These are phyloP conservation scores for Suillus bovinus DNA, from an alignment of 768 basidiomycete species.

Conservation along the genomic window DNA sequence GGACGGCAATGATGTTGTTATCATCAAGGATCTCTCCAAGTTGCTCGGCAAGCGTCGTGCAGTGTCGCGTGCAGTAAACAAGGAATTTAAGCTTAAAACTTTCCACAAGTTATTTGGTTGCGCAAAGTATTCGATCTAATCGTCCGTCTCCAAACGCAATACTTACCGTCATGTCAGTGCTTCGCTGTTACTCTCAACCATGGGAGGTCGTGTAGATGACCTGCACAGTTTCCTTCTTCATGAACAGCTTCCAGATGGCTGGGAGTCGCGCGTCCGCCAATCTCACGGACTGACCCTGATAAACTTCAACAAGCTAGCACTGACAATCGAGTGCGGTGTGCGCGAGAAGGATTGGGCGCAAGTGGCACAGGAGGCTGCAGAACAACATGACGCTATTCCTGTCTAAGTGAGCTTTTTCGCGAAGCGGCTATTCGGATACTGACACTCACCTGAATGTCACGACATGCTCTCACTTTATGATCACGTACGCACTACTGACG, in stretches of 20 bases:
- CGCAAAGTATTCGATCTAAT: not conserved
- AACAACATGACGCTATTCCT: not conserved
- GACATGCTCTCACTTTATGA: not conserved
- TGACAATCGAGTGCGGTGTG: not conserved
- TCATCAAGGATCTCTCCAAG: not conserved
- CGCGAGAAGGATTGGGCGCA: slow-evolving; percentile 1
- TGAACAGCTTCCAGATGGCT: not conserved
- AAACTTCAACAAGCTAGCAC: not conserved
- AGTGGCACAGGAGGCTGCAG: not conserved
- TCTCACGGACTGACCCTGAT: not conserved
- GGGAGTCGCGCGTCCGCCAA: not conserved
- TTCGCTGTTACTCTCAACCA: not conserved
- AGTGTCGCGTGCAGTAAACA: not conserved
- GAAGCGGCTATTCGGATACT: not conserved
- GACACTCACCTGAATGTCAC: not conserved
- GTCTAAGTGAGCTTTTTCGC: not conserved
- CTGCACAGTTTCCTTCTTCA: not conserved
- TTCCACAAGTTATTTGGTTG: not conserved
- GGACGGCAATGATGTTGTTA: not conserved
- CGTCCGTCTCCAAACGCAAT: not conserved
- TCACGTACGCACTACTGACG: not conserved
- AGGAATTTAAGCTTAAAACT: not conserved
- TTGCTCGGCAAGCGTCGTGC: not conserved
- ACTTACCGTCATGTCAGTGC: not conserved
- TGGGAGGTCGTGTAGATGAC: not conserved